These are phyloP conservation scores for Asterochloris erici DNA, from an alignment of 139 green algal species.

Conservation along the genomic window DNA sequence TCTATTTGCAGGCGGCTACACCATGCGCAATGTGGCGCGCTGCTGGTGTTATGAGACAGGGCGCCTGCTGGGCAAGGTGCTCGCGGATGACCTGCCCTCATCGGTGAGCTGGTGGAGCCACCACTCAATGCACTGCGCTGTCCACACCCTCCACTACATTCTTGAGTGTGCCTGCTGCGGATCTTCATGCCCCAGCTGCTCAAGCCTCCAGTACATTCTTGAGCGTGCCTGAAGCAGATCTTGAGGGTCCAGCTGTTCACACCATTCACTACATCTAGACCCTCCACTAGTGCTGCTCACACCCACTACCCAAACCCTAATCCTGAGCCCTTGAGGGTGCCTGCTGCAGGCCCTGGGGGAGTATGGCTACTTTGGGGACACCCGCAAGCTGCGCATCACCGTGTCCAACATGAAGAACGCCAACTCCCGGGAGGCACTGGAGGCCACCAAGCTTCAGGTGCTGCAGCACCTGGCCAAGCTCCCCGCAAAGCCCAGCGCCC, in stretches of 20 bases:
- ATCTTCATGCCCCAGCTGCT: too few relatives aligned
- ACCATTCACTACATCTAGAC: too few relatives aligned
- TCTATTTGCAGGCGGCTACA: constrained; percentile 76
- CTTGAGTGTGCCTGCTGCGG: not conserved
- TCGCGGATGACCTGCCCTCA: constrained; percentile 60
- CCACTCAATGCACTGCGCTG: too few relatives aligned
- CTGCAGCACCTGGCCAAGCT: constrained; percentile 70
- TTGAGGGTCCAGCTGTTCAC: too few relatives aligned
- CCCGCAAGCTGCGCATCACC: constrained; percentile 74
- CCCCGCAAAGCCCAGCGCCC: constrained; percentile 57
- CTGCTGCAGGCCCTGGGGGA: constrained; percentile 44
- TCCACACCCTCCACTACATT: not conserved
- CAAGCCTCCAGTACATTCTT: too few relatives aligned
- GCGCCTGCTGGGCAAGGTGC: constrained; percentile 75
- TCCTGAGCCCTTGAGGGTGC: constrained; percentile 24
- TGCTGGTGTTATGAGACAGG: constrained; percentile 99
- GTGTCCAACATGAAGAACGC: constrained; percentile 92
- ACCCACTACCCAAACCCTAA: constrained; percentile 91
- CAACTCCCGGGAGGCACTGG: constrained; percentile 78
- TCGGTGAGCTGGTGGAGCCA: not conserved
- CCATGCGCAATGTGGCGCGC: constrained; percentile 96
- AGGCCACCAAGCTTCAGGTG: constrained; percentile 60
- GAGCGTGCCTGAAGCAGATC: too few relatives aligned
- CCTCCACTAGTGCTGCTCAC: constrained; percentile 60
- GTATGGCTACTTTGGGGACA: constrained; percentile 90